Base-by-base conservation (phyloP, 2,329 filamentous ascomycete genomes). In the Trichophyton simii region DNA sequence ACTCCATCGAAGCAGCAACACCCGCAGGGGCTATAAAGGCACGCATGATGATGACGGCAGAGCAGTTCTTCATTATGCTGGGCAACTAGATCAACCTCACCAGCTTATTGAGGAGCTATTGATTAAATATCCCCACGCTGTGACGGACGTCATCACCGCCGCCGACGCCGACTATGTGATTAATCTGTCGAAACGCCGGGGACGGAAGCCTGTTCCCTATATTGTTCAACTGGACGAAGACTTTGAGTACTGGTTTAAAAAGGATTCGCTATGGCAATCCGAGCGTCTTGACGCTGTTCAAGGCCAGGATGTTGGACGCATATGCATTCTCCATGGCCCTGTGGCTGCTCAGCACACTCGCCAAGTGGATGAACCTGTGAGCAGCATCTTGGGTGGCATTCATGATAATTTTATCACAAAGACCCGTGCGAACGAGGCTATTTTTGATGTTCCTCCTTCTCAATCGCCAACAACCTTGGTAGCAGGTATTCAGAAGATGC, bases 221-320 rank as follows among this genome's bases (percentile, higher is more conserved):
- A 91, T 99, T 34, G 94, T 95, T 3, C 82, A 87, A 18, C 82
- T 99, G 22, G 94, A 99, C 69, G 91, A 95, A 65, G 96, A 92
- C 72, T 99, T 99, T 67, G 94, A 99, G 73, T 96, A 95, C 78
- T 99, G 90, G 80, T 99, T 99, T 87, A 99, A 99, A 85, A 99
- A 99, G 80, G 94, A 99, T 75, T 99, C 94, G 1, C 82, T 99
- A 5, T 99, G 94, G 94, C 94, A 99, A 77, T 97, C 94, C 0
- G 94, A 99, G 76, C 94, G 99, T 70, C 81, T 99, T 9, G 92
- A 94, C 70, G 94, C 94, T 60, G 91, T 99, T 62, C 91, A 96
- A 64, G 92, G 82, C 67, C 94, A 97, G 76, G 95, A 99, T 72
- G 94, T 99, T 63, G 91, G 90, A 65, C 85, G 95, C 72, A 95